Percentiles rank a stretch among this genome's conserved stretches.
These are phyloP conservation scores for Sarocladium kiliense DNA, from an alignment of 2,329 filamentous ascomycete species.

Conservation along the genomic window DNA sequence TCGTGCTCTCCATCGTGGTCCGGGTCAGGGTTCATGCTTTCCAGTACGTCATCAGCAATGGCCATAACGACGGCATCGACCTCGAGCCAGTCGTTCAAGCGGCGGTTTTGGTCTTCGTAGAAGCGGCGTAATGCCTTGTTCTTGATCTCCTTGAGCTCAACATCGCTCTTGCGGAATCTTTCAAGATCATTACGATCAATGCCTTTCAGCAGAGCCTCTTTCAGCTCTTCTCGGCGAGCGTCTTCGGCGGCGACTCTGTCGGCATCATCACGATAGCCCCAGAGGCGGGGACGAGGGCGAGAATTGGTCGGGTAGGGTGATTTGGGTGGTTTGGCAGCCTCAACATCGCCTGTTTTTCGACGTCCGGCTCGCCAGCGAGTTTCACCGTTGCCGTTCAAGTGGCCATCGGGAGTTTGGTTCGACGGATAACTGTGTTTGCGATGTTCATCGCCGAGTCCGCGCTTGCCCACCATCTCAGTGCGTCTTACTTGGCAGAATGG, in stretches of 20 bases:
- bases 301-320: not conserved
- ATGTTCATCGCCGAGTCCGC: constrained; percentile 1
- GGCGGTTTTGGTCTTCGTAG: constrained; percentile 25
- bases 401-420: not conserved
- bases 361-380: not conserved
- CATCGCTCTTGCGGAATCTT: constrained; percentile 22
- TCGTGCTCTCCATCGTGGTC: constrained; percentile 28
- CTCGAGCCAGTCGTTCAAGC: constrained; percentile 28
- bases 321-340: not conserved
- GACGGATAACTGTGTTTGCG: constrained; percentile 4
- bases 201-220: constrained; percentile 22
- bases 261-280: constrained; percentile 24
- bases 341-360: not conserved
- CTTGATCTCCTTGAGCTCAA: constrained; percentile 21
- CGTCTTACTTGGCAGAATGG: not conserved
- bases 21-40: constrained; percentile 28
- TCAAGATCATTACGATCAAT: constrained; percentile 24
- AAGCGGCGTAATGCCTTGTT: constrained; percentile 23
- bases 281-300: constrained; percentile 14
- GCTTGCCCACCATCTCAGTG: constrained; percentile 3
- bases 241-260: constrained; percentile 24
- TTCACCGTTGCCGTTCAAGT: not conserved
- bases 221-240: constrained; percentile 24
- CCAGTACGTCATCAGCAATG: constrained; percentile 27
- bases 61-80: constrained; percentile 28